These are phyloP conservation scores for Ganoderma lucidum DNA, from an alignment of 1,284 basidiomycete genomes.

Conservation along the genomic window DNA sequence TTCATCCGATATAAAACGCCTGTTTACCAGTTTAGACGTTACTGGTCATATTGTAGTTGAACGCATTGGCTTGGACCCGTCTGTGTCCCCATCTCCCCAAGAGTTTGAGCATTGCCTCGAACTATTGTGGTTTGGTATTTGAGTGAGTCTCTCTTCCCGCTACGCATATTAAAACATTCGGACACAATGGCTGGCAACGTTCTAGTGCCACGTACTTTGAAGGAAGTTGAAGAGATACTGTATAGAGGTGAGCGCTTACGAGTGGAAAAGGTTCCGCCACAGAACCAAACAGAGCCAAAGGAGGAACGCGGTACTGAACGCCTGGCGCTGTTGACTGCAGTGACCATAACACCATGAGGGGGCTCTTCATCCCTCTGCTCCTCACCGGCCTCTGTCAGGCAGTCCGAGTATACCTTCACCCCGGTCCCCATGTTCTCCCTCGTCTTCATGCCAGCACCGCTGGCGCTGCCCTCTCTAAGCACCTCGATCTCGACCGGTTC, in stretches of 20 bases:
- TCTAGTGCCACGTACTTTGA: too few relatives aligned
- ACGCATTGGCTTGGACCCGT: too few relatives aligned
- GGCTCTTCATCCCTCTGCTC: constrained; percentile 38
- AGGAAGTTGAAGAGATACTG: too few relatives aligned
- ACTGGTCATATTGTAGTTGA: too few relatives aligned
- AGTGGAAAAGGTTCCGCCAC: background rate
- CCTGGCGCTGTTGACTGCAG: constrained; percentile 7
- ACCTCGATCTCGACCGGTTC: constrained; percentile 74
- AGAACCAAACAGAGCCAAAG: constrained; percentile 24
- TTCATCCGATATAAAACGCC: too few relatives aligned
- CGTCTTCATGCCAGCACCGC: constrained; percentile 60
- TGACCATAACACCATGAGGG: constrained; percentile 39
- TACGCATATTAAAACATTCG: too few relatives aligned
- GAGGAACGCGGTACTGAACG: constrained; percentile 22
- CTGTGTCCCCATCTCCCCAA: too few relatives aligned
- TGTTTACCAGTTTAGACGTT: too few relatives aligned
- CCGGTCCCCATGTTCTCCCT: constrained; percentile 44
- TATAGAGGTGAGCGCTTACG: background rate
- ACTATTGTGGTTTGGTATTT: too few relatives aligned
- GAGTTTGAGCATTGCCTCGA: too few relatives aligned
- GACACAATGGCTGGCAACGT: too few relatives aligned
- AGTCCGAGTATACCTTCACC: constrained; percentile 60
- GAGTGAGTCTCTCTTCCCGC: too few relatives aligned
- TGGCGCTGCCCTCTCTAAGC: constrained; percentile 66
- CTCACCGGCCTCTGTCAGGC: constrained; percentile 48